phyloP scores from a whole-genome alignment of 2,329 filamentous ascomycete genomes.

The Aspergillus brasiliensis region DNA sequence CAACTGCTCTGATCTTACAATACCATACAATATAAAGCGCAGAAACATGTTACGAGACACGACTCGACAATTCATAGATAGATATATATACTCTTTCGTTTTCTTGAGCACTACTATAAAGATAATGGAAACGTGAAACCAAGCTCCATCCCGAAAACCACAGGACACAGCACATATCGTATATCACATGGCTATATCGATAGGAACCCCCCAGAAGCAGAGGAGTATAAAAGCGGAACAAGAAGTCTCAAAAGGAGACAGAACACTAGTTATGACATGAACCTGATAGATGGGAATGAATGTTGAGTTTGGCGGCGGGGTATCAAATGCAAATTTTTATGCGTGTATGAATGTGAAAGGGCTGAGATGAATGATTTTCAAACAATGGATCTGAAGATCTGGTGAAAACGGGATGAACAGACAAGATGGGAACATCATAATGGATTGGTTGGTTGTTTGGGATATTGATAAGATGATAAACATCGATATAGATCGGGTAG shows the following conservation, averaged over 20 bases:
- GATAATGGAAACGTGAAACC: background rate
- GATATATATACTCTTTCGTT: conserved; percentile 2
- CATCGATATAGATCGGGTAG: too few relatives aligned
- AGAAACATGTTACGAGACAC: too few relatives aligned
- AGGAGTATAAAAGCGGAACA: background rate
- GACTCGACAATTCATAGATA: background rate
- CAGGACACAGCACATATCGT: background rate
- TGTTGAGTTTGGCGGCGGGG: conserved; percentile 21
- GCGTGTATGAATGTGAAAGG: background rate
- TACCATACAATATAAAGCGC: too few relatives aligned
- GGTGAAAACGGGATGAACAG: background rate
- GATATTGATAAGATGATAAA: too few relatives aligned
- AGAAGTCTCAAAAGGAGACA: background rate
- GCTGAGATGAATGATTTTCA: background rate
- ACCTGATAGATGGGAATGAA: background rate
- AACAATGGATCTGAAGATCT: background rate
- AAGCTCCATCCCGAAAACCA: background rate
- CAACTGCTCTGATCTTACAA: too few relatives aligned
- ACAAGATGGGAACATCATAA: too few relatives aligned
- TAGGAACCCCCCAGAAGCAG: background rate
- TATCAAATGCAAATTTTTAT: conserved; percentile 34
- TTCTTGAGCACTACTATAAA: conserved; percentile 2
- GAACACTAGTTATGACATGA: background rate
- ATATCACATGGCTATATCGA: background rate
- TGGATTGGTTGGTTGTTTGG: too few relatives aligned